Base-by-base conservation (phyloP, 192 early-diverging fungal genomes). In the Coemansia sp. region DNA sequence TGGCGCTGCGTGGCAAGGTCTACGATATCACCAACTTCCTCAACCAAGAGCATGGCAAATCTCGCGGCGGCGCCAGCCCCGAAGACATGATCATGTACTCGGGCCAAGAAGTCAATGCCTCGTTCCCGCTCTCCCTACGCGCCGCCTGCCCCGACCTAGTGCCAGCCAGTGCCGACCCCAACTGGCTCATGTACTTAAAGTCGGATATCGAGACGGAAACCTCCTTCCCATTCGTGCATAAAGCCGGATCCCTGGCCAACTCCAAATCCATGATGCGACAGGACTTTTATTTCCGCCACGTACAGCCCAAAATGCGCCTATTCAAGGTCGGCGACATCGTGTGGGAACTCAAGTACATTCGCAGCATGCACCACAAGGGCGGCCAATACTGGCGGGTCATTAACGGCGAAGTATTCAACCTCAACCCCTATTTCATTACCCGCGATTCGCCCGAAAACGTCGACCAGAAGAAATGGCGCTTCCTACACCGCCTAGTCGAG, bases 1-100 rank as follows among this genome's bases (percentile, higher is more conserved):
- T 89, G 4, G 69, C 89, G 27, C 85, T 95, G 64, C 90, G 94
- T 31, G 93, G 93, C 45, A 88, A 91, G 69, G 87, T 95, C 37
- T 95, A 93, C 84, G 88, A 92, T 65, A 71, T 96, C 60, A 88
- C 86, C 9, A 77, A 85, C 41, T 88, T 92, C 51, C 77, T 42
- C 50, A 81, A 86, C 73, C 67, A 77, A 68, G 65, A 74, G 14
- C 67, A 84, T 66, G 80, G 65, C 72, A 80, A 73, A 32, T 88
- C 88, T 63, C 82, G 89, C 46, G 92, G 92, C 37, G 63, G 37
- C 1, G 68, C 67, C 2, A 61, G 51, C 6, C 64, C 70, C 2
- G 63, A 68, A 23, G 58, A 63, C 77, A 21, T 85, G 27, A 59
- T 77, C 0, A 69, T 42, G 51, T 80, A 66, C 38, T 58, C 69